Conservation (phyloP, 768 basidiomycete species). For the Sporobolomyces roseus region DNA sequence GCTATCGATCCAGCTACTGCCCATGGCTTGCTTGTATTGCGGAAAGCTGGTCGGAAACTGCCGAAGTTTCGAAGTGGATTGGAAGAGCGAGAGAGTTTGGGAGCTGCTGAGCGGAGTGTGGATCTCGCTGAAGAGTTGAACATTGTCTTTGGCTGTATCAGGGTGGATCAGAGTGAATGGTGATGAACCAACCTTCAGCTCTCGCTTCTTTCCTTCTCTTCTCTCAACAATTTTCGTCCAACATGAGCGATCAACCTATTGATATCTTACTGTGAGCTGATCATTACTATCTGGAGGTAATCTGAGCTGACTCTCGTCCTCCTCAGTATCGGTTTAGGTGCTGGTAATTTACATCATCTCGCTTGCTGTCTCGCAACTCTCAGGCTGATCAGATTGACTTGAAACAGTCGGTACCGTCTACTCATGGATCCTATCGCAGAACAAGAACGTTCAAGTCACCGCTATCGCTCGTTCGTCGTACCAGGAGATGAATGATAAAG, state of each 20-base stretch:
- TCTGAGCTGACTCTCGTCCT: background rate
- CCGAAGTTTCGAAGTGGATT: background rate
- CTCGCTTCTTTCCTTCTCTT: background rate
- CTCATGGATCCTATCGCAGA: slow-evolving; percentile 56
- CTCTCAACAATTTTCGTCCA: background rate
- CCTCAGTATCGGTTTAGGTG: slow-evolving; percentile 26
- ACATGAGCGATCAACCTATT: slow-evolving; percentile 11
- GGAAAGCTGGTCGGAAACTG: background rate
- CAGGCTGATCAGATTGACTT: too few relatives aligned
- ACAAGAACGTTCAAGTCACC: slow-evolving; percentile 63
- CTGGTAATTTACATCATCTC: slow-evolving; percentile 3
- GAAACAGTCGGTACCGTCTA: slow-evolving; percentile 36
- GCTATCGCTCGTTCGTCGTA: slow-evolving; percentile 70
- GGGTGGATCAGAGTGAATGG: background rate
- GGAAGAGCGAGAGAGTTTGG: background rate
- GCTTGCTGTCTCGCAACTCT: background rate
- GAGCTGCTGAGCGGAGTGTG: background rate
- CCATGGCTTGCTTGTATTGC: background rate
- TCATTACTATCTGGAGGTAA: background rate
- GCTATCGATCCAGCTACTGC: background rate
- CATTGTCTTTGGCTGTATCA: background rate
- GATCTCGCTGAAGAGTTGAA: background rate
- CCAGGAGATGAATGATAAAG: slow-evolving; percentile 57
- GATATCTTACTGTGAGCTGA: slow-evolving; percentile 20
- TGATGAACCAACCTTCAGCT: background rate